These are phyloP conservation scores for Persicaria tinctoria DNA, from an alignment of 148 eudicot species.

Conservation along the genomic window DNA sequence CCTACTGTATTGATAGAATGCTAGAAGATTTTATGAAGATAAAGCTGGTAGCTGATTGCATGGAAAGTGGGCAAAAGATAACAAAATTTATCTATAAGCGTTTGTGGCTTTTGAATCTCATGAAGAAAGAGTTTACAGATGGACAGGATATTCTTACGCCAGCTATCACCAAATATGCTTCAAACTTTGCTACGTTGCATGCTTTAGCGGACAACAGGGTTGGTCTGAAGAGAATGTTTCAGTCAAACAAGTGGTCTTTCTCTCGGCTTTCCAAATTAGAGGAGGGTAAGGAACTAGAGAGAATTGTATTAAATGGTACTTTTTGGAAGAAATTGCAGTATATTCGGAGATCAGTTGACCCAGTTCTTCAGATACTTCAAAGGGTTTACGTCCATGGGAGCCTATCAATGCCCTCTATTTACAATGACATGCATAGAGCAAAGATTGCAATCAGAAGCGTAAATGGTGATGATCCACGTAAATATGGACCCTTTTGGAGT, in stretches of 20 bases:
- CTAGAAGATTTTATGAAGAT: slow-evolving; percentile 74
- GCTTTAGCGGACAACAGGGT: slow-evolving; percentile 58
- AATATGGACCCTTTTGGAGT: slow-evolving; percentile 79
- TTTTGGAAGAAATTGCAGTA: slow-evolving; percentile 88
- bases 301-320: slow-evolving; percentile 49
- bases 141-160: slow-evolving; percentile 76
- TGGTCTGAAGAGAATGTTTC: slow-evolving; percentile 68
- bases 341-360: slow-evolving; percentile 63
- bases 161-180: slow-evolving; percentile 51
- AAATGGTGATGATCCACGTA: slow-evolving; percentile 61
- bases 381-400: slow-evolving; percentile 51
- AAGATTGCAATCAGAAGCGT: slow-evolving; percentile 61
- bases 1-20: slow-evolving; percentile 64
- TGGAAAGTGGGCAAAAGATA: slow-evolving; percentile 70
- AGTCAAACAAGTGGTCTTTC: slow-evolving; percentile 71
- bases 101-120: slow-evolving; percentile 52
- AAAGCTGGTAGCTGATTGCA: slow-evolving; percentile 66
- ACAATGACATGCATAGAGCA: slow-evolving; percentile 69
- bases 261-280: slow-evolving; percentile 63
- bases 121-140: slow-evolving; percentile 82
- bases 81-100: slow-evolving; percentile 83
- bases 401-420: slow-evolving; percentile 69
- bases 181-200: slow-evolving; percentile 63
- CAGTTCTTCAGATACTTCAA: slow-evolving; percentile 61
- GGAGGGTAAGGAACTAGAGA: slow-evolving; percentile 86